A percentile compares a stretch with the other conserved stretches of the same genome.
phyloP scores from a whole-genome alignment of 192 early-diverging fungal species.

The Entrophospora sp. region DNA sequence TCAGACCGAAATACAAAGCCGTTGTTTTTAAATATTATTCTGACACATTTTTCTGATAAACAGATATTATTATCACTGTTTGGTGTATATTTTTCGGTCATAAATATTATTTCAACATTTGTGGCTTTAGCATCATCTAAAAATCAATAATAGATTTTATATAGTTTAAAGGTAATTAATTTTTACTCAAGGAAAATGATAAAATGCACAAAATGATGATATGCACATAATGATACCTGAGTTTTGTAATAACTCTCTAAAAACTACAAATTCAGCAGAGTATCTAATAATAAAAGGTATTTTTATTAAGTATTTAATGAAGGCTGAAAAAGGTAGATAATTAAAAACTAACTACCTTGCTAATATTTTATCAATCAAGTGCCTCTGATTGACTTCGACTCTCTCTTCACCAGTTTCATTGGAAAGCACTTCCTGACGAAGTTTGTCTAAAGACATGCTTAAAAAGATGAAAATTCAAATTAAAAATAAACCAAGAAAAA shows the following conservation, averaged over 20 bases:
- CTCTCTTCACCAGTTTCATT: constrained; percentile 50
- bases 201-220: background rate
- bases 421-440: constrained; percentile 39
- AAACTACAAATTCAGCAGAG: constrained; percentile 78
- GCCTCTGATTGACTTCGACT: constrained; percentile 74
- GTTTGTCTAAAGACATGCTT: constrained; percentile 26
- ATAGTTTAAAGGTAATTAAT: too few species aligned
- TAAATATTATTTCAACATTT: constrained; percentile 49
- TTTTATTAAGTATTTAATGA: background rate
- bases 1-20: constrained; percentile 69
- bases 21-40: constrained; percentile 70
- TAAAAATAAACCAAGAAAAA: too few species aligned
- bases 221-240: constrained; percentile 28
- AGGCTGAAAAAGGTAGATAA: background rate
- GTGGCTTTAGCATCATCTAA: constrained; percentile 66
- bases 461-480: background rate
- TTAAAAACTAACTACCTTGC: constrained; percentile 41
- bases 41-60: constrained; percentile 34
- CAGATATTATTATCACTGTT: constrained; percentile 30
- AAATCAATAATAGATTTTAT: constrained; percentile 28
- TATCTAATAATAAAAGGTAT: constrained; percentile 39
- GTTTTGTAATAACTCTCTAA: constrained; percentile 68
- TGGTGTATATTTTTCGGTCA: constrained; percentile 32
- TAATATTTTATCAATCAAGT: constrained; percentile 87
- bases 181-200: background rate